phyloP scores from a whole-genome alignment of 1,139 yeast species.

The Magnusiomyces sp. region DNA sequence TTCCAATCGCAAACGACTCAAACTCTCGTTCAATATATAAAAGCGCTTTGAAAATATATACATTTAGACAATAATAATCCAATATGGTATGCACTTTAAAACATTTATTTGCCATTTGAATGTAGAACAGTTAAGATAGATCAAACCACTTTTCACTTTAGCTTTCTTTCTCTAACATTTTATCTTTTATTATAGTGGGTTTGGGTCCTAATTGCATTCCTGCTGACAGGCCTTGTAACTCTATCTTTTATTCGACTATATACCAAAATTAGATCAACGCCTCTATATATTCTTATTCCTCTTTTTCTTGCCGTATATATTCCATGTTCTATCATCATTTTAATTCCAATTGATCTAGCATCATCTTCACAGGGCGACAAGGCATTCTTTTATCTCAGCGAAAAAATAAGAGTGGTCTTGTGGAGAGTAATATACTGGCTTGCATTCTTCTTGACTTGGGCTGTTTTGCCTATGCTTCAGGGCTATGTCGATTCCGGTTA shows the following conservation, averaged over 20 bases:
- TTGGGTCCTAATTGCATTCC: conserved; percentile 30
- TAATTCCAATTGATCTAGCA: conserved; percentile 49
- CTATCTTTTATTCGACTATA: conserved; percentile 31
- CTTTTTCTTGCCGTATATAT: conserved; percentile 42
- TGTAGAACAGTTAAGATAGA: not conserved
- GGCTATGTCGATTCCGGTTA: conserved; percentile 68
- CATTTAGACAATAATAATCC: conserved; percentile 7
- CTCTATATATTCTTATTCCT: conserved; percentile 35
- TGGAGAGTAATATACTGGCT: conserved; percentile 80
- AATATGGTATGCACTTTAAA: conserved; percentile 3
- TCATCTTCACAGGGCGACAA: conserved; percentile 22
- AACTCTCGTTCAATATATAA: not conserved
- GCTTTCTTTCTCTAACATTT: not conserved
- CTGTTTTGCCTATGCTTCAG: conserved; percentile 60
- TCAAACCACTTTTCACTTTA: not conserved
- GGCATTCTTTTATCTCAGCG: conserved; percentile 37
- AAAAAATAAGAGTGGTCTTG: conserved; percentile 40
- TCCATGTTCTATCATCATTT: conserved; percentile 47
- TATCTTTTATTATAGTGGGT: conserved; percentile 21
- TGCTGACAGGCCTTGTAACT: conserved; percentile 29
- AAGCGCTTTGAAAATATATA: conserved; percentile 7
- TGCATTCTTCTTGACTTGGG: conserved; percentile 67
- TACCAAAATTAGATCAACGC: conserved; percentile 33
- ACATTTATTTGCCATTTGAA: conserved; percentile 4
- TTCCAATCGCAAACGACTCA: too few relatives aligned